These are phyloP conservation scores for Immersiella caudata DNA, from an alignment of 495 filamentous ascomycete genomes.

Conservation along the genomic window DNA sequence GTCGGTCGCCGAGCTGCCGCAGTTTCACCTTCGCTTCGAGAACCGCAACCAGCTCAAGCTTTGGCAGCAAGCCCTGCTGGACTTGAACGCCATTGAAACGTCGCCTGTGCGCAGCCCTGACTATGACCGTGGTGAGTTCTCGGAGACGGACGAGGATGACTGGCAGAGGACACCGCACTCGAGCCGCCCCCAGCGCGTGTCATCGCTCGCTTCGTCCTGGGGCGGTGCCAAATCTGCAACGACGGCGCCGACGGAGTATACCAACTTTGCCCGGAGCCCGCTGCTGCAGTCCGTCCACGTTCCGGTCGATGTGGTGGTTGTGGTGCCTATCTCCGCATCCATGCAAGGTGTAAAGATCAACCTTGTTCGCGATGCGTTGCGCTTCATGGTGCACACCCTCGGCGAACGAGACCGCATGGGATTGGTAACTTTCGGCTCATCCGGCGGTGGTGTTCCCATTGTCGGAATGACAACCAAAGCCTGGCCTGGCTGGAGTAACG, in stretches of 20 bases:
- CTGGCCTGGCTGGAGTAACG: constrained; percentile 88
- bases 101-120: constrained; percentile 66
- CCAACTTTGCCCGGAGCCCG: constrained; percentile 60
- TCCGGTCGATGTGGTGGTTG: constrained; percentile 92
- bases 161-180: constrained; percentile 63
- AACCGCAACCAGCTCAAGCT: constrained; percentile 82
- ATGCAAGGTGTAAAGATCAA: constrained; percentile 99
- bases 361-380: constrained; percentile 87
- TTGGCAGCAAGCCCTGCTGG: constrained; percentile 86
- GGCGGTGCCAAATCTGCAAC: constrained; percentile 79
- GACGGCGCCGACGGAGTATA: constrained; percentile 80
- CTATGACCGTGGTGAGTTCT: constrained; percentile 73
- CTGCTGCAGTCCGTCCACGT: constrained; percentile 74
- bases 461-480: constrained; percentile 97
- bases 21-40: constrained; percentile 92
- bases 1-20: constrained; percentile 91
- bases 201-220: constrained; percentile 83
- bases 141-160: constrained; percentile 91
- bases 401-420: constrained; percentile 96
- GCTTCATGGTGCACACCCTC: constrained; percentile 90
- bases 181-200: constrained; percentile 74
- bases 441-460: constrained; percentile 86
- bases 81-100: constrained; percentile 71
- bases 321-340: constrained; percentile 95
- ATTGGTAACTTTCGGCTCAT: constrained; percentile 95